Percentiles rank a stretch among this genome's conserved stretches.
Evolutionary conservation across 2,329 filamentous ascomycete species (phyloP).

Genomic region (Ascochyta lentis): DNA sequence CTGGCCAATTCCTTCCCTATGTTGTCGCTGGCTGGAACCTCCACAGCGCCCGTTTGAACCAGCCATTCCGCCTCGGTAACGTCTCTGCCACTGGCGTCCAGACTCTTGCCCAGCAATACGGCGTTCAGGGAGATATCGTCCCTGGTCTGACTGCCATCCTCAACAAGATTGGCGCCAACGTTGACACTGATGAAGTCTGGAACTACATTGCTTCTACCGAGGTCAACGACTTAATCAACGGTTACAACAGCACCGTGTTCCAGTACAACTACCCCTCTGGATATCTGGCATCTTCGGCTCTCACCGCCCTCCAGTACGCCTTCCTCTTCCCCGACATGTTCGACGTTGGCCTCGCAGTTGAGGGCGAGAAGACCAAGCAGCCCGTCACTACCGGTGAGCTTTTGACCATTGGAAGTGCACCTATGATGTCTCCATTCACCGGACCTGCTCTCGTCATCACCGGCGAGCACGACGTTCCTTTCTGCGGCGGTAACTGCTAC

Average conservation of each 20-base stretch:
- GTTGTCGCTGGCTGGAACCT: conserved; percentile 59
- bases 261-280: conserved; percentile 52
- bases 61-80: conserved; percentile 51
- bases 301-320: conserved; percentile 59
- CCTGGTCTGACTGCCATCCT: conserved; percentile 28
- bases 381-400: conserved; percentile 66
- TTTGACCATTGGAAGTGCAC: conserved; percentile 59
- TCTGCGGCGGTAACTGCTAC: conserved; percentile 68
- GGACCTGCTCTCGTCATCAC: conserved; percentile 67
- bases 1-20: conserved; percentile 51
- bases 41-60: conserved; percentile 53
- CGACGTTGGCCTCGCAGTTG: conserved; percentile 60
- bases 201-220: conserved; percentile 40
- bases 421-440: conserved; percentile 49
- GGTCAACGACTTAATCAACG: conserved; percentile 37
- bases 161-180: conserved; percentile 19
- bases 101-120: conserved; percentile 18
- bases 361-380: conserved; percentile 58
- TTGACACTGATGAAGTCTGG: conserved; percentile 32
- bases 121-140: conserved; percentile 21
- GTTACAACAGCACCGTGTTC: conserved; percentile 35
- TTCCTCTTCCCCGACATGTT: conserved; percentile 60
- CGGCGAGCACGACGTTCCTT: conserved; percentile 60
- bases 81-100: conserved; percentile 22
- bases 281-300: conserved; percentile 60